Evolutionary conservation across 257 asterid species (phyloP), one percentile per base, ranked within the genome.

Genomic region (Penstemon eatonii): DNA sequence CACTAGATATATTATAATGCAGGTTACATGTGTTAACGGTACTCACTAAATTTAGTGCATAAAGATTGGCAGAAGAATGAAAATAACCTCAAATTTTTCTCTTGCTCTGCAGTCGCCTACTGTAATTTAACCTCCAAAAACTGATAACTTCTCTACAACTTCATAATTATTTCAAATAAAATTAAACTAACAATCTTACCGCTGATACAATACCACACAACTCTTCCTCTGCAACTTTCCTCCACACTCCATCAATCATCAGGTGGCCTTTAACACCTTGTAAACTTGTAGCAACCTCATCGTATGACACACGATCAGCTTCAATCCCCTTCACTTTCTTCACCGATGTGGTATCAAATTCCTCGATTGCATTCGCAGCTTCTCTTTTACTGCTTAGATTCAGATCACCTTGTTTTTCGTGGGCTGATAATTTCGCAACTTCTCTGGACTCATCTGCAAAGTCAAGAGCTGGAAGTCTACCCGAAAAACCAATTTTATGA

Each of bases 201-300:
- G 82, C 74, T n/a, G 95, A 82, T 65, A 91, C 79, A 72, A 89
- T 83, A 66, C 67, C 85, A 36, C 49, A 42, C 50, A 92, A 0
- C 76, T 89, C 95, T 33, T 81, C 79, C 57, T 64, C 73, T 11
- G 67, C 79, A 54, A 88, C 87, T 79, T 76, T 79, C 73, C 40
- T 86, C 96, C 95, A 87, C 18, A 72, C 73, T 5, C 98, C 98
- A 50, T 63, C 88, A 38, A 92, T 87, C 86, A 90, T 66, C 81
- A 92, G 19, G 67, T 56, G 80, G 3, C 96, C 92, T 66, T 71
- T 73, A 9, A 69, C 19, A 76, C 79, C 84, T 71, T 75, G 79
- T 15, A 19, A 57, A 41, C 18, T 9, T 6, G 9, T n/a, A 36
- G 70, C 59, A 5, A 46, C 74, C 64, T 60, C 43, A 37, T 66